These are phyloP conservation scores for Syzygium aqueum DNA, from an alignment of 345 rosid species.

Conservation along the genomic window DNA sequence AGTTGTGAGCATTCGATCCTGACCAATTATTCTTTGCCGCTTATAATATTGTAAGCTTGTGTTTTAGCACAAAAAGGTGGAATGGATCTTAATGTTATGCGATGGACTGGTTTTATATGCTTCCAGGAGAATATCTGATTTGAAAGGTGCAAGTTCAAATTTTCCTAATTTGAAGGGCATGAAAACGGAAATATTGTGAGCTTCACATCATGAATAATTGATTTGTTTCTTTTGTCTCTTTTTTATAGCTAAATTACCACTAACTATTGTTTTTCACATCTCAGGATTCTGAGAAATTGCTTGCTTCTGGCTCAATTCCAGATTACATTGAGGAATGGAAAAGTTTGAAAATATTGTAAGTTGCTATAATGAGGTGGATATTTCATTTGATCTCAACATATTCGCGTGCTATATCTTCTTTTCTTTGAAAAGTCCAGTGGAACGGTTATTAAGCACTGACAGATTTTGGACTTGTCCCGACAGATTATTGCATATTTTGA, in stretches of 20 bases:
- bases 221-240: background rate
- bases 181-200: slow-evolving; percentile 36
- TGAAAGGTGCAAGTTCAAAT: slow-evolving; percentile 36
- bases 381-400: background rate
- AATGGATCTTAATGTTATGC: background rate
- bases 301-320: slow-evolving; percentile 39
- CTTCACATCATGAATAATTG: background rate
- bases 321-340: slow-evolving; percentile 24
- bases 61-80: background rate
- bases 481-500: background rate
- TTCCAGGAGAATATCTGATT: slow-evolving; percentile 70
- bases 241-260: background rate
- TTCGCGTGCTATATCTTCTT: background rate
- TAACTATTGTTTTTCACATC: background rate
- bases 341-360: slow-evolving; percentile 39
- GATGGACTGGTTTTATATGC: background rate
- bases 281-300: slow-evolving; percentile 65
- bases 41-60: background rate
- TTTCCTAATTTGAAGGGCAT: slow-evolving; percentile 42
- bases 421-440: background rate
- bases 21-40: background rate
- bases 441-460: background rate
- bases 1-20: slow-evolving; percentile 31
- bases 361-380: slow-evolving; percentile 1
- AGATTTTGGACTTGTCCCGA: background rate